Evolutionary conservation across 768 basidiomycete genomes (phyloP).

Genomic region (Mycena crocata): DNA sequence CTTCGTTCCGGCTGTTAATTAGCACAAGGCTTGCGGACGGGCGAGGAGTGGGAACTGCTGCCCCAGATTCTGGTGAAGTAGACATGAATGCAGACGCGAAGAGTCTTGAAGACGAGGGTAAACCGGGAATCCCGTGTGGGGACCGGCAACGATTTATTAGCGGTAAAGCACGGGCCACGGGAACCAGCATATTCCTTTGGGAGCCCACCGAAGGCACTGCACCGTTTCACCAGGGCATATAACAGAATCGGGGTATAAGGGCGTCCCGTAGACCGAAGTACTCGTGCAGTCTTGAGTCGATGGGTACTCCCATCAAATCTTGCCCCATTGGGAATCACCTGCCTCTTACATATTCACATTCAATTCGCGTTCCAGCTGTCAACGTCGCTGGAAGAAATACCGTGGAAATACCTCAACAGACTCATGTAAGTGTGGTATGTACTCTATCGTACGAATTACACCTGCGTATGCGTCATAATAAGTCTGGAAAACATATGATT

Average conservation of each 20-base stretch:
- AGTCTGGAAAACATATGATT: no score
- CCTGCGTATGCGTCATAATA: no score
- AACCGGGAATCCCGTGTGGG: neutral
- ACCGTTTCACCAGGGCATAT: conserved; percentile 5
- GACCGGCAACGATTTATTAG: neutral
- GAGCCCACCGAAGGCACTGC: neutral
- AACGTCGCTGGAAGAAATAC: no score
- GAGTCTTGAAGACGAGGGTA: conserved; percentile 4
- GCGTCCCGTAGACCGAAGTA: neutral
- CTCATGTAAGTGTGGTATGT: no score
- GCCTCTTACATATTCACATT: no score
- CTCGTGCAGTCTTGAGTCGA: no score
- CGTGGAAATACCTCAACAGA: no score
- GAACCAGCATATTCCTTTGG: neutral
- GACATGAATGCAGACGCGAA: no score
- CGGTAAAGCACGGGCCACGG: conserved; percentile 13
- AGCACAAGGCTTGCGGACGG: conserved; percentile 77
- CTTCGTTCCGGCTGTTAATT: conserved; percentile 73
- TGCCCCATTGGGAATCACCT: no score
- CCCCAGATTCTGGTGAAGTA: conserved; percentile 15
- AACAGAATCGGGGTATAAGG: neutral
- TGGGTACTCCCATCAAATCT: no score
- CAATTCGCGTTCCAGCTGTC: no score
- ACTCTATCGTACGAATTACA: no score
- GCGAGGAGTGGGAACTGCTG: conserved; percentile 51